A percentile compares a stretch with the other conserved stretches of the same genome.
Evolutionary conservation across 805 yeast species (phyloP).

Genomic region (Vanderwaltozyma verrucispora): DNA sequence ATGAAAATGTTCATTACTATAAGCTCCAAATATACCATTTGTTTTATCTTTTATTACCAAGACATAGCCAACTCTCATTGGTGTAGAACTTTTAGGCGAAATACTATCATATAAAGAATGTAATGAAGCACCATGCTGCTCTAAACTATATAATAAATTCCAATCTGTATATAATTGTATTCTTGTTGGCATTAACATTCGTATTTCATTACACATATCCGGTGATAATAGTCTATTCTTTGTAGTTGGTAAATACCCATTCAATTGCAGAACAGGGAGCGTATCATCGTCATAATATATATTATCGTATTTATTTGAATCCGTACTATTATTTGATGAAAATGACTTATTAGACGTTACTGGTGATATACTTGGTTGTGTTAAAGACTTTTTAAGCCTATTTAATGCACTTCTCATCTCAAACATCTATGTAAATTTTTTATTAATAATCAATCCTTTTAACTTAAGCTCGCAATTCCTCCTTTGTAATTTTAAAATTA

Average conservation of each 20-base stretch:
- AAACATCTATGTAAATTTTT: conserved; percentile 5
- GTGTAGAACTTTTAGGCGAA: conserved; percentile 34
- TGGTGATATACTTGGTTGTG: conserved; percentile 5
- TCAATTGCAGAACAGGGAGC: conserved; percentile 43
- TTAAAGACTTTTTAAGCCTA: conserved; percentile 8
- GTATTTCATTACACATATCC: conserved; percentile 64
- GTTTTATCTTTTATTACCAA: conserved; percentile 57
- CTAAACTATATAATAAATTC: conserved; percentile 72
- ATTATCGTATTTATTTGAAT: conserved; percentile 1
- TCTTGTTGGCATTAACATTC: conserved; percentile 66
- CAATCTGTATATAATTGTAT: conserved; percentile 69
- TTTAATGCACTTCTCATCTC: conserved; percentile 12
- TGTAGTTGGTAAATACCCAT: conserved; percentile 53
- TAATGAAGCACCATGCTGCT: conserved; percentile 85
- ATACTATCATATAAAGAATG: conserved; percentile 59
- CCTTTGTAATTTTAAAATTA: too few relatives aligned
- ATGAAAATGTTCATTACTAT: conserved; percentile 58
- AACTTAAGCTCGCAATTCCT: too few relatives aligned
- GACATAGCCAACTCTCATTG: conserved; percentile 56
- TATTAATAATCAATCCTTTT: too few relatives aligned
- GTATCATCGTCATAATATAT: conserved; percentile 27
- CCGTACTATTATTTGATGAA: neutral
- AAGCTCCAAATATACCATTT: conserved; percentile 67
- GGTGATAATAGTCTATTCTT: conserved; percentile 44
- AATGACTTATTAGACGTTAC: conserved; percentile 3